A percentile compares a stretch with the other conserved stretches of the same genome.
These are phyloP conservation scores for Globisporangium irregulare DNA, from an alignment of 352 stramenopile genomes.

Conservation along the genomic window DNA sequence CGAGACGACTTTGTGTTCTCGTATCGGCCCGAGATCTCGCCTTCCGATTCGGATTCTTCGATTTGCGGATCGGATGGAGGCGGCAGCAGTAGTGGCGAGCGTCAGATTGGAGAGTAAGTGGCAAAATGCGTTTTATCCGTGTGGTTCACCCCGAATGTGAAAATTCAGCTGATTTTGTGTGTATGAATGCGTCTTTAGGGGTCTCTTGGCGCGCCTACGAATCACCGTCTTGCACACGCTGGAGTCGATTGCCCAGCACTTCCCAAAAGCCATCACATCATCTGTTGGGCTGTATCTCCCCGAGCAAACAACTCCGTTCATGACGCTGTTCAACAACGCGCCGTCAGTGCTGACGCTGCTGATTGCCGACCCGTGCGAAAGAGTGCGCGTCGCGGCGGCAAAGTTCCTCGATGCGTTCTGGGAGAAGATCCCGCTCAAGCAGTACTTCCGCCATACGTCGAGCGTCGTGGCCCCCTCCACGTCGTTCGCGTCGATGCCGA, in stretches of 20 bases:
- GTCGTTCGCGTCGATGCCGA: slow-evolving; percentile 84
- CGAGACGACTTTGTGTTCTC: slow-evolving; percentile 55
- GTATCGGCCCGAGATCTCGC: slow-evolving; percentile 52
- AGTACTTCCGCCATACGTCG: slow-evolving; percentile 67
- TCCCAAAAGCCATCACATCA: slow-evolving; percentile 70
- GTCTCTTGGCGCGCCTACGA: slow-evolving; percentile 63
- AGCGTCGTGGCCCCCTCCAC: slow-evolving; percentile 48
- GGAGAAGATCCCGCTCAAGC: slow-evolving; percentile 79
- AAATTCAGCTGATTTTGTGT: not conserved
- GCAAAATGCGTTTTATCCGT: not conserved
- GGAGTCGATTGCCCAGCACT: slow-evolving; percentile 64
- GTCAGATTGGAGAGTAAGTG: slow-evolving; percentile 51
- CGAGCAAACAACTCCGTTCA: slow-evolving; percentile 74
- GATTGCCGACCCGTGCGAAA: slow-evolving; percentile 75
- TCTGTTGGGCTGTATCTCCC: slow-evolving; percentile 80
- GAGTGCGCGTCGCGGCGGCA: slow-evolving; percentile 60
- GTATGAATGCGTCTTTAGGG: slow-evolving; percentile 25
- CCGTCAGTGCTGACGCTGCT: slow-evolving; percentile 79
- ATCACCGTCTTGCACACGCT: slow-evolving; percentile 73
- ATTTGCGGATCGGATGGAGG: slow-evolving; percentile 56
- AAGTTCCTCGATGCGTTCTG: slow-evolving; percentile 83
- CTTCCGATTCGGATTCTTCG: slow-evolving; percentile 73
- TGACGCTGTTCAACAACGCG: slow-evolving; percentile 75
- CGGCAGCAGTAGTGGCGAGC: slow-evolving; percentile 21
- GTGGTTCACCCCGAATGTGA: not conserved